phyloP scores from a whole-genome alignment of 768 basidiomycete genomes.

The Cantharellus cinnabarinus region DNA sequence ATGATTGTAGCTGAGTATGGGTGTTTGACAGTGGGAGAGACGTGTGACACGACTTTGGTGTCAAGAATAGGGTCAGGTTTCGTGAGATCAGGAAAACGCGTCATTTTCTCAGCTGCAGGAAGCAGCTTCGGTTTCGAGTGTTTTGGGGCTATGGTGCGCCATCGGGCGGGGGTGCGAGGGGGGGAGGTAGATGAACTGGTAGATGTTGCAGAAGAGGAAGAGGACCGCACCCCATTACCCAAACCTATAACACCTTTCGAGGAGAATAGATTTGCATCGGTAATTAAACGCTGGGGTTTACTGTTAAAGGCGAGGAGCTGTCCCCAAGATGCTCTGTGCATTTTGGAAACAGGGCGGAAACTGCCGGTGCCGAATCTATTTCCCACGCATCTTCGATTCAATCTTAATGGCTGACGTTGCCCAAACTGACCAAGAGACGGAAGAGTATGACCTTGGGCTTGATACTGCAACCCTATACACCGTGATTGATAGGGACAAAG shows the following conservation, averaged over 20 bases:
- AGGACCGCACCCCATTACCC: too few relatives aligned
- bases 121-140: not conserved
- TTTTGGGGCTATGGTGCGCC: not conserved
- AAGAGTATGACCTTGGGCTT: not conserved
- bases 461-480: conserved; percentile 36
- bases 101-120: not conserved
- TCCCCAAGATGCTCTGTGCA: too few relatives aligned
- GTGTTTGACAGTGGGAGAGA: not conserved
- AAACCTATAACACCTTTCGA: too few relatives aligned
- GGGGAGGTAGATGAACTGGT: not conserved
- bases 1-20: not conserved
- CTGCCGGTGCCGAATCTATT: too few relatives aligned
- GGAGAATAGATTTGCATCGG: too few relatives aligned
- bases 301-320: too few relatives aligned
- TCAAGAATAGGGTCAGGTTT: not conserved
- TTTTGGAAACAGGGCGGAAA: too few relatives aligned
- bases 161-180: not conserved
- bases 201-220: too few relatives aligned
- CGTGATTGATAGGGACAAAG: conserved; percentile 47
- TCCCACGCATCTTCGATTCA: too few relatives aligned
- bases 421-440: too few relatives aligned
- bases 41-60: not conserved
- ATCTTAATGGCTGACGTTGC: too few relatives aligned
- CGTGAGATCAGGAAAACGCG: not conserved
- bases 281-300: too few relatives aligned